Conservation (phyloP, 2,329 filamentous ascomycete species). For the Botryotinia calthae region DNA sequence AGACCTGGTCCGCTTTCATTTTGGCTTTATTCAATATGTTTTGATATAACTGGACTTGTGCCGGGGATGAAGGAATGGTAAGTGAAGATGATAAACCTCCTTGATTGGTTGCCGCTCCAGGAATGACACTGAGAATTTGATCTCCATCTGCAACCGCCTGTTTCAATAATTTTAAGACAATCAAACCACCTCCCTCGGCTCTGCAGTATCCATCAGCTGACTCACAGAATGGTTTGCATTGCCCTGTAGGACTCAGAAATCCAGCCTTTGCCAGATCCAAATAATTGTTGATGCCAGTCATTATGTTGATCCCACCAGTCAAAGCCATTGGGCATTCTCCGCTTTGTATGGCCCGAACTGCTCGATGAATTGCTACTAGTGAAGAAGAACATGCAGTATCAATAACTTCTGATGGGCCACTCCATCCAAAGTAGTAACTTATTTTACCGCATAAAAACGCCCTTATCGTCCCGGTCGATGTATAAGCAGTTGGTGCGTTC, state of each 20-base stretch:
- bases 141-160: conserved; percentile 43
- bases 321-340: conserved; percentile 22
- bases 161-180: conserved; percentile 46
- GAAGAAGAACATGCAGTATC: conserved; percentile 44
- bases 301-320: conserved; percentile 14
- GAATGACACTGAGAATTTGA: conserved; percentile 53
- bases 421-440: conserved; percentile 43
- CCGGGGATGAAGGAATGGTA: conserved; percentile 49
- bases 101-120: conserved; percentile 51
- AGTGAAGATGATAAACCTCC: conserved; percentile 60
- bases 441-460: conserved; percentile 43
- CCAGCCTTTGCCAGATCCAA: conserved; percentile 8
- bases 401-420: conserved; percentile 40
- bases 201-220: conserved; percentile 55
- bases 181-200: conserved; percentile 47
- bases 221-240: conserved; percentile 43
- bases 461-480: conserved; percentile 37
- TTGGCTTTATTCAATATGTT: conserved; percentile 1
- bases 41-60: conserved; percentile 39
- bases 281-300: conserved; percentile 11
- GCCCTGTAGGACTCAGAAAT: conserved; percentile 18
- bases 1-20: not conserved
- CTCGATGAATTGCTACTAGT: conserved; percentile 39
- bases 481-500: conserved; percentile 15
- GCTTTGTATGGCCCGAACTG: conserved; percentile 27